Percentiles rank a stretch among this genome's conserved stretches.
phyloP scores from a whole-genome alignment of 768 basidiomycete species.

The Rhodotorula taiwanensis region DNA sequence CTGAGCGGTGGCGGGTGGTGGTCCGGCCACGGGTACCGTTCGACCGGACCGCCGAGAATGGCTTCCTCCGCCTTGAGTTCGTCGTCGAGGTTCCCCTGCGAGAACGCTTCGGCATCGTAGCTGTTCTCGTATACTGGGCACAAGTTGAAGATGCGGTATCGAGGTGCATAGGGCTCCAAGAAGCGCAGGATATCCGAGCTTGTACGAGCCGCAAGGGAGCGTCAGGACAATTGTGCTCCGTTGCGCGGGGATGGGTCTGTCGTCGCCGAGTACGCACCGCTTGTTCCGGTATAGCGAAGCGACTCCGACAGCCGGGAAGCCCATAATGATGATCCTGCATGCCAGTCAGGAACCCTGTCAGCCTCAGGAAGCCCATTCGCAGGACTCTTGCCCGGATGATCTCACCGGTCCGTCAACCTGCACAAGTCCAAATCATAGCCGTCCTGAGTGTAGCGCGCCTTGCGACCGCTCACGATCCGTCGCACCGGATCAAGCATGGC shows the following conservation, averaged over 20 bases:
- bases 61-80: neutral
- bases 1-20: slow-evolving; percentile 82
- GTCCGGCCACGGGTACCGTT: slow-evolving; percentile 78
- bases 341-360: neutral
- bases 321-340: slow-evolving; percentile 47
- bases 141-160: slow-evolving; percentile 85
- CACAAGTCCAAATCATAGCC: slow-evolving; percentile 58
- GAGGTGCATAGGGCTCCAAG: slow-evolving; percentile 64
- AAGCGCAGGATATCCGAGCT: slow-evolving; percentile 69
- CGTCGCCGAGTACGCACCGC: slow-evolving; percentile 1
- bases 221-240: too few relatives aligned
- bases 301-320: slow-evolving; percentile 72
- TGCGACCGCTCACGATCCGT: slow-evolving; percentile 71
- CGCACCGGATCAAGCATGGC: slow-evolving; percentile 55
- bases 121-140: slow-evolving; percentile 57
- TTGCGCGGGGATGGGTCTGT: neutral
- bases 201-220: slow-evolving; percentile 19
- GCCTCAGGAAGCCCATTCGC: neutral
- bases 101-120: slow-evolving; percentile 64
- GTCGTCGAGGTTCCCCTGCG: slow-evolving; percentile 44
- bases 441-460: slow-evolving; percentile 66
- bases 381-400: neutral
- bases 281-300: slow-evolving; percentile 73
- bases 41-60: slow-evolving; percentile 6
- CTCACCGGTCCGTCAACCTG: slow-evolving; percentile 60